Conservation (phyloP, 192 early-diverging fungal species). For the Paraglomus brasilianum region DNA sequence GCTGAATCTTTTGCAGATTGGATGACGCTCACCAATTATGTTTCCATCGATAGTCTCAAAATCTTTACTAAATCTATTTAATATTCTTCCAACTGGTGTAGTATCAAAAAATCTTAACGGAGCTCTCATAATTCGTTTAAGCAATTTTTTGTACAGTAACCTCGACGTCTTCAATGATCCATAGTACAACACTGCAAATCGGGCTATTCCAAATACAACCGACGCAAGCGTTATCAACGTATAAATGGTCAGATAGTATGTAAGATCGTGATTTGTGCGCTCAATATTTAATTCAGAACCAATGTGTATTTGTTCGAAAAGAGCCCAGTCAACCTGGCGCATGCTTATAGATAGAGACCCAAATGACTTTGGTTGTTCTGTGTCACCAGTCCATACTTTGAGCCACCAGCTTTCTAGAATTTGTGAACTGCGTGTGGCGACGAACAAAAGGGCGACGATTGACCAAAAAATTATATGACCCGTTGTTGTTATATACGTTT, state of each 20-base stretch:
- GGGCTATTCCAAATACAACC: conserved; percentile 39
- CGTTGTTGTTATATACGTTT: conserved; percentile 66
- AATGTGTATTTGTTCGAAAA: too few relatives aligned
- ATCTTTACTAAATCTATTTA: conserved; percentile 77
- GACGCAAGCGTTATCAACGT: conserved; percentile 45
- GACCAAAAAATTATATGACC: conserved; percentile 66
- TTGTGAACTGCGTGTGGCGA: conserved; percentile 42
- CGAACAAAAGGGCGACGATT: conserved; percentile 42
- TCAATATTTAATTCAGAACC: conserved; percentile 23
- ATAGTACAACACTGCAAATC: conserved; percentile 45
- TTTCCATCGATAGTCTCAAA: conserved; percentile 51
- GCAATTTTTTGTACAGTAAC: conserved; percentile 53
- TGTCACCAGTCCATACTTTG: conserved; percentile 51
- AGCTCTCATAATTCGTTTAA: conserved; percentile 62
- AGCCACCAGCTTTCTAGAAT: conserved; percentile 70
- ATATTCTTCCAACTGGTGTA: conserved; percentile 72
- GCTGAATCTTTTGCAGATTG: conserved; percentile 29
- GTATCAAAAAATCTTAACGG: conserved; percentile 86
- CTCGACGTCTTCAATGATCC: conserved; percentile 57
- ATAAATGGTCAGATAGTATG: conserved; percentile 62
- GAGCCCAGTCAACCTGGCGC: too few relatives aligned
- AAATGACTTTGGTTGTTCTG: too few relatives aligned
- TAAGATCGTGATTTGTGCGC: conserved; percentile 44
- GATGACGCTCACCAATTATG: neutral
- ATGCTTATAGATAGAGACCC: too few relatives aligned